Percentiles rank a stretch among this genome's conserved stretches.
phyloP scores from a whole-genome alignment of 805 yeast species.

The Deakozyma indianensis region DNA sequence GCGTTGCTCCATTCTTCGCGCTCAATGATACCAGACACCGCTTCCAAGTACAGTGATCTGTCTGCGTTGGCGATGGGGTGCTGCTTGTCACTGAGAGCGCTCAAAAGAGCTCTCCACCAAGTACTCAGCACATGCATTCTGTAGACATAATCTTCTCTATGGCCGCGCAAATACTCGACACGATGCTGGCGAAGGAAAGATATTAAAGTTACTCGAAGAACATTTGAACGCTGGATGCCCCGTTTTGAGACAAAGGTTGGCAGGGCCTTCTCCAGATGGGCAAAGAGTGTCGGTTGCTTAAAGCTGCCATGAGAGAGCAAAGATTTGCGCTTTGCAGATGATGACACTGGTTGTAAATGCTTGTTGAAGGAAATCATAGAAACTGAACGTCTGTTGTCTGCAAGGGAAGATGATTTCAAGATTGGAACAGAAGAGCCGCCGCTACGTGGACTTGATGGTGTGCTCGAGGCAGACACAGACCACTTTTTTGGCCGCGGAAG shows the following conservation, averaged over 20 bases:
- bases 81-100: slow-evolving; percentile 15
- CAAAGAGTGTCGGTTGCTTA: not conserved
- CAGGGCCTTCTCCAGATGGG: slow-evolving; percentile 15
- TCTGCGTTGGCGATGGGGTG: slow-evolving; percentile 21
- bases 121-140: slow-evolving; percentile 17
- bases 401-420: not conserved
- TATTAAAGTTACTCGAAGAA: slow-evolving; percentile 28
- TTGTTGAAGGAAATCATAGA: not conserved
- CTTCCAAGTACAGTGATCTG: slow-evolving; percentile 25
- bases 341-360: not conserved
- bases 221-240: slow-evolving; percentile 22
- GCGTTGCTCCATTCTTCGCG: slow-evolving; percentile 25
- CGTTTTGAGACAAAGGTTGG: slow-evolving; percentile 16
- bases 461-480: no score
- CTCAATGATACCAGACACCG: slow-evolving; percentile 22
- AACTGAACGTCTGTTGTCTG: not conserved
- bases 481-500: no score
- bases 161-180: slow-evolving; percentile 13
- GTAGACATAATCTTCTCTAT: slow-evolving; percentile 10
- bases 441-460: not conserved
- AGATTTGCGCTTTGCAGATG: not conserved
- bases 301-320: not conserved
- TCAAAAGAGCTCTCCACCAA: slow-evolving; percentile 26
- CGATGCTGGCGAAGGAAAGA: slow-evolving; percentile 22
- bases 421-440: not conserved